phyloP scores from a whole-genome alignment of 345 rosid genomes.

The Syzygium grande region DNA sequence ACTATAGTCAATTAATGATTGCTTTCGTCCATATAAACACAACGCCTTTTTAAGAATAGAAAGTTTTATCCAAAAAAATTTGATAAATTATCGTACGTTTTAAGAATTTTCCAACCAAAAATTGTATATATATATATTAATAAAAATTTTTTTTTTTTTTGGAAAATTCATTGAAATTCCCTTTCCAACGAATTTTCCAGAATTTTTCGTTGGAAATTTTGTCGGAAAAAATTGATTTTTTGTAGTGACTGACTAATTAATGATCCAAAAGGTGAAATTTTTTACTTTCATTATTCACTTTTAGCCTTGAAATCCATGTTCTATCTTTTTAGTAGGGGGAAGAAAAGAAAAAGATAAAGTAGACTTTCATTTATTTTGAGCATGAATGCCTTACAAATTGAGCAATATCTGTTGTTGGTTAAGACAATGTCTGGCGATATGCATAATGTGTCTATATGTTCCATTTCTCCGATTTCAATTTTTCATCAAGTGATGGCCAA shows the following conservation, averaged over 20 bases:
- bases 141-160: no score
- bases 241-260: neutral
- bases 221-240: no score
- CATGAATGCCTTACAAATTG: neutral
- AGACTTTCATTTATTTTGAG: neutral
- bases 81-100: neutral
- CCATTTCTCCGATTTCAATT: neutral
- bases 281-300: neutral
- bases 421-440: neutral
- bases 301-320: neutral
- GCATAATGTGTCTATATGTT: neutral
- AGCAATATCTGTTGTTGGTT: neutral
- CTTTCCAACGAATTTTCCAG: no score
- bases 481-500: neutral
- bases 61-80: neutral
- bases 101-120: no score
- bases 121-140: no score
- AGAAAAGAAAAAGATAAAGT: neutral
- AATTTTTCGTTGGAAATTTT: no score
- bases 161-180: no score
- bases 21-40: neutral
- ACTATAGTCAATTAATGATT: neutral
- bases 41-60: neutral
- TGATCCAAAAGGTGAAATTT: neutral
- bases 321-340: neutral